Percentiles rank a stretch among this genome's conserved stretches.
Evolutionary conservation across 2,329 filamentous ascomycete species (phyloP).

Genomic region (Paecilomyces sp.): DNA sequence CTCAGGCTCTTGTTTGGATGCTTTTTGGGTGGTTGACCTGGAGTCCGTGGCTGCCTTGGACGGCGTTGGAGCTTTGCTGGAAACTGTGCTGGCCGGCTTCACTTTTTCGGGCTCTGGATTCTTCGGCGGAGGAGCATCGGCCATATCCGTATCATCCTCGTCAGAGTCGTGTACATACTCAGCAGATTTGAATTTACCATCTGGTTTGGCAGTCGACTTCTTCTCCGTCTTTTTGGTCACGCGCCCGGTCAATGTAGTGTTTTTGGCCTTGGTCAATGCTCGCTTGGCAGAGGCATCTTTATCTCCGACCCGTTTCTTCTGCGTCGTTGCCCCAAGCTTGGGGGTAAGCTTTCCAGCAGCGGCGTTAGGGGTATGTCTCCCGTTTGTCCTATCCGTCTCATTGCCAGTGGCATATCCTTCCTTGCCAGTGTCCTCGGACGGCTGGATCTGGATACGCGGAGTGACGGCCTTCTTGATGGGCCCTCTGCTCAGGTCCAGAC

Average conservation of each 20-base stretch:
- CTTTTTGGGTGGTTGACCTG: slow-evolving; percentile 16
- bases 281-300: slow-evolving; percentile 38
- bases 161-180: slow-evolving; percentile 49
- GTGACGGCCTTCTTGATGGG: slow-evolving; percentile 31
- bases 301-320: slow-evolving; percentile 33
- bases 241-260: slow-evolving; percentile 36
- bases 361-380: slow-evolving; percentile 19
- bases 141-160: slow-evolving; percentile 36
- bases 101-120: slow-evolving; percentile 2
- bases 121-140: slow-evolving; percentile 14
- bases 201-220: slow-evolving; percentile 28
- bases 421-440: slow-evolving; percentile 27
- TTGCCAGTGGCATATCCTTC: slow-evolving; percentile 27
- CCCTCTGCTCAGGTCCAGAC: slow-evolving; percentile 44
- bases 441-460: slow-evolving; percentile 30
- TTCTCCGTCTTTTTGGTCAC: slow-evolving; percentile 40
- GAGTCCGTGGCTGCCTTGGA: slow-evolving; percentile 9
- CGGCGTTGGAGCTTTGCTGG: slow-evolving; percentile 7
- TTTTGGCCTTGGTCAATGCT: slow-evolving; percentile 39
- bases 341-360: slow-evolving; percentile 16
- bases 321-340: slow-evolving; percentile 17
- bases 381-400: slow-evolving; percentile 28
- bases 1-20: slow-evolving; percentile 14
- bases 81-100: slow-evolving; percentile 3
- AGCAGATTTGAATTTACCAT: slow-evolving; percentile 45